These are phyloP conservation scores for Psilocybe sp. DNA, from an alignment of 768 basidiomycete genomes.

Conservation along the genomic window DNA sequence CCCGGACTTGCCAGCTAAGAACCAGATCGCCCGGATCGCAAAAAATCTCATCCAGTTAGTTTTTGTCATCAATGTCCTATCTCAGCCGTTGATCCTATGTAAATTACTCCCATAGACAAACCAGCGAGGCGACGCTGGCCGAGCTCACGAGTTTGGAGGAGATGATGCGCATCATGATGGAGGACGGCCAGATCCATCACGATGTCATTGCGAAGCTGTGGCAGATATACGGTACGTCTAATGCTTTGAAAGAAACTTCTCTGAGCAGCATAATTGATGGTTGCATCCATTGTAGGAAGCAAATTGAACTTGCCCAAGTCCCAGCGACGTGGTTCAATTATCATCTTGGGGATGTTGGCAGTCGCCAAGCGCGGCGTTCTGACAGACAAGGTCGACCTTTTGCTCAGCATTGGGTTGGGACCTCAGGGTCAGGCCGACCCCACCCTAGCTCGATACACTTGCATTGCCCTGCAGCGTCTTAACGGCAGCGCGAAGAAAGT, in stretches of 20 bases:
- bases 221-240: conserved; percentile 86
- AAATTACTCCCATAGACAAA: conserved; percentile 51
- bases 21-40: conserved; percentile 87
- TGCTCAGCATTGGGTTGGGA: conserved; percentile 87
- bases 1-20: conserved; percentile 71
- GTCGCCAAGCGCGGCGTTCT: conserved; percentile 77
- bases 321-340: conserved; percentile 93
- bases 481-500: conserved; percentile 96
- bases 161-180: conserved; percentile 96
- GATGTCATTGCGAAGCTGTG: conserved; percentile 91
- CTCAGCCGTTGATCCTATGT: neutral
- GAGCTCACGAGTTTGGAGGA: conserved; percentile 96
- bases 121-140: conserved; percentile 89
- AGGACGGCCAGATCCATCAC: conserved; percentile 74
- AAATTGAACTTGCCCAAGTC: conserved; percentile 69
- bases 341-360: conserved; percentile 96
- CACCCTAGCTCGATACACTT: conserved; percentile 89
- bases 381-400: conserved; percentile 73
- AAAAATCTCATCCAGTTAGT: conserved; percentile 96
- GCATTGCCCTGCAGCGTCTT: conserved; percentile 86
- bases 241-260: neutral
- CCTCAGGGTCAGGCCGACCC: conserved; percentile 82
- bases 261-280: neutral
- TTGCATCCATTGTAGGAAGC: conserved; percentile 55
- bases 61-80: neutral